These are phyloP conservation scores for Quambalaria eucalypti DNA, from an alignment of 1,284 basidiomycete species.

Conservation along the genomic window DNA sequence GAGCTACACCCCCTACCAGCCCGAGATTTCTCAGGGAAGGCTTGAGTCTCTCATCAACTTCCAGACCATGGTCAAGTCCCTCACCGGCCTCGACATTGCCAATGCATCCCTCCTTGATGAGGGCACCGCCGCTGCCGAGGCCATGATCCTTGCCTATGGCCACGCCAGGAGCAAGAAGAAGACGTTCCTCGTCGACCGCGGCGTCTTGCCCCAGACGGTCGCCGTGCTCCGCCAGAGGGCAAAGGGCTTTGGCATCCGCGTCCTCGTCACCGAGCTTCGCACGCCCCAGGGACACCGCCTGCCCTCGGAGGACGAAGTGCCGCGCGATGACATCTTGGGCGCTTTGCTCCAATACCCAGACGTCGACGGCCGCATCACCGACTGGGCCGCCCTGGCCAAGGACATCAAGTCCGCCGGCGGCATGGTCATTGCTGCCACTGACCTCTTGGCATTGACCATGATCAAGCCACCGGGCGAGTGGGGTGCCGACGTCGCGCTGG, in stretches of 20 bases:
- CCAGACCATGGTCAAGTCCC: conserved; percentile 89
- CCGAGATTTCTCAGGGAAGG: conserved; percentile 83
- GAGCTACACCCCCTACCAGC: conserved; percentile 82
- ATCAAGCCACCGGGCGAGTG: conserved; percentile 95
- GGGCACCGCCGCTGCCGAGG: conserved; percentile 45
- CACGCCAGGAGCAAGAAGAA: conserved; percentile 34
- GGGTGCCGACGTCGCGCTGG: conserved; percentile 92
- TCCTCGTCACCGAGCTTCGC: conserved; percentile 31
- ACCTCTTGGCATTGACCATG: conserved; percentile 83
- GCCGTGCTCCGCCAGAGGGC: conserved; percentile 42
- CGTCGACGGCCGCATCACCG: conserved; percentile 72
- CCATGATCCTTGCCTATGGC: conserved; percentile 40
- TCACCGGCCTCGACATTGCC: conserved; percentile 80
- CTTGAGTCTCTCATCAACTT: conserved; percentile 94
- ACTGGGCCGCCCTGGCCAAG: conserved; percentile 63
- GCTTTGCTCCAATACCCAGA: conserved; percentile 71
- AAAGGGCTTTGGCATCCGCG: conserved; percentile 42
- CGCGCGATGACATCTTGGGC: conserved; percentile 70
- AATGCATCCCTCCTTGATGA: conserved; percentile 45
- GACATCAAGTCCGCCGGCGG: conserved; percentile 67
- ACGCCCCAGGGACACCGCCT: conserved; percentile 27
- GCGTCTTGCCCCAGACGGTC: conserved; percentile 43
- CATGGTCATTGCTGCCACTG: conserved; percentile 76
- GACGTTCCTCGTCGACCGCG: conserved; percentile 41
- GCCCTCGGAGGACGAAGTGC: conserved; percentile 47